Evolutionary conservation across 2,329 filamentous ascomycete genomes (phyloP).

Genomic region (Aspergillus neotritici): DNA sequence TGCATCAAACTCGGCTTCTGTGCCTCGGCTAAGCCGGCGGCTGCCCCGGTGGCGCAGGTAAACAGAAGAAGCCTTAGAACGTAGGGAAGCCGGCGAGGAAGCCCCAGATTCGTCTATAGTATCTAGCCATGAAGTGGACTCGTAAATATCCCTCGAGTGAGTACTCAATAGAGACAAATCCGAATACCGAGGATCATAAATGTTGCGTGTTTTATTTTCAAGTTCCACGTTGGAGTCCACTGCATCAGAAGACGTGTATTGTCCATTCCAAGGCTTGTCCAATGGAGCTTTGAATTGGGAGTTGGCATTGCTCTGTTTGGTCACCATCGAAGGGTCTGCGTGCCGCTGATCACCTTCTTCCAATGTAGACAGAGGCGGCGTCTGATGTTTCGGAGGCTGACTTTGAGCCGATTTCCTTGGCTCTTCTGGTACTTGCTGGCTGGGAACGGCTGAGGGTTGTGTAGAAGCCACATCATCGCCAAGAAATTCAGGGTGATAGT

Average conservation of each 20-base stretch:
- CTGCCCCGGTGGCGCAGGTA: conserved; percentile 65
- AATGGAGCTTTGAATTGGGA: no score
- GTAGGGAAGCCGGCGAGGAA: conserved; percentile 71
- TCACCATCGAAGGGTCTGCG: conserved; percentile 7
- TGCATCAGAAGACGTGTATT: not conserved
- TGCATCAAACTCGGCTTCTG: conserved; percentile 87
- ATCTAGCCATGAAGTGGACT: conserved; percentile 88
- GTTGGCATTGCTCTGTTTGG: conserved; percentile 32
- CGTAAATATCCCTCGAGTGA: conserved; percentile 55
- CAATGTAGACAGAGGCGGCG: conserved; percentile 32
- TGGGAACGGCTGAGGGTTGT: conserved; percentile 26
- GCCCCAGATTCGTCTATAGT: conserved; percentile 85
- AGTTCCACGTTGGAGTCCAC: no score
- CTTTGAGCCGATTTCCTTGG: conserved; percentile 21
- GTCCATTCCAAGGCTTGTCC: no score
- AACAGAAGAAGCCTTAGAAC: conserved; percentile 70
- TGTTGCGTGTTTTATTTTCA: no score
- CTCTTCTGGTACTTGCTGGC: conserved; percentile 19
- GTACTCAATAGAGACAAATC: conserved; percentile 19
- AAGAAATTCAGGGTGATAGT: conserved; percentile 36
- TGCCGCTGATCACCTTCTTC: conserved; percentile 22
- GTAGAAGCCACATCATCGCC: conserved; percentile 52
- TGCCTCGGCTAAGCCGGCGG: conserved; percentile 62
- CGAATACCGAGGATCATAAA: conserved; percentile 7
- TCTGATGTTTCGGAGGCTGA: conserved; percentile 35